These are phyloP conservation scores for Posidonia australis DNA, from an alignment of 106 monocot genomes.

Conservation along the genomic window DNA sequence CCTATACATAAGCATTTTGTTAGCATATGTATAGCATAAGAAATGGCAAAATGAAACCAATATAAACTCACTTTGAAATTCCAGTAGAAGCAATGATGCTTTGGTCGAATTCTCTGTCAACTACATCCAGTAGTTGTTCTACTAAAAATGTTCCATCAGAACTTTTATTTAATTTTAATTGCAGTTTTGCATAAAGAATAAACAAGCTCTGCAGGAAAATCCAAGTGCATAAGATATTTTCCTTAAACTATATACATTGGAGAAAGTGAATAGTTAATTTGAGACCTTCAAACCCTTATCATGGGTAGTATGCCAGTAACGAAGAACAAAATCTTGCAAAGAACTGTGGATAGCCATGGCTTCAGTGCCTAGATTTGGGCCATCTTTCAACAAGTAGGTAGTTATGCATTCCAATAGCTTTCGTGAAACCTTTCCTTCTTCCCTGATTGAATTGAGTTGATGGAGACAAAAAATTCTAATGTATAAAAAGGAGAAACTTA, in stretches of 20 bases:
- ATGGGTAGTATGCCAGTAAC: conserved; percentile 61
- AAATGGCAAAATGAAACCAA: not conserved
- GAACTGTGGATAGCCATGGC: conserved; percentile 59
- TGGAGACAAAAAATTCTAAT: no score
- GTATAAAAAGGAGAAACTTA: not conserved
- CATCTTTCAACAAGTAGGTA: conserved; percentile 72
- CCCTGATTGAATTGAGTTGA: conserved; percentile 22
- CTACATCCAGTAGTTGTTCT: conserved; percentile 58
- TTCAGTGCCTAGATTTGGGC: conserved; percentile 68
- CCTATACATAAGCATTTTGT: conserved; percentile 17
- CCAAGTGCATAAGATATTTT: conserved; percentile 9
- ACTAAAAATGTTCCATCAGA: conserved; percentile 29
- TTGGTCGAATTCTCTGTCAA: conserved; percentile 70
- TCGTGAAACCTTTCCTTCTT: conserved; percentile 81
- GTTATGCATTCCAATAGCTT: conserved; percentile 91
- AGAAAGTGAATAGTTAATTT: conserved; percentile 5
- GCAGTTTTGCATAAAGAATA: conserved; percentile 55
- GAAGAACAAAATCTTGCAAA: conserved; percentile 56
- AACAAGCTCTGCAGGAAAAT: conserved; percentile 41
- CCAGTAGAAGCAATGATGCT: conserved; percentile 22
- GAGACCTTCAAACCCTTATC: conserved; percentile 67
- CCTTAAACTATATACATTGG: not conserved
- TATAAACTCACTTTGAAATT: conserved; percentile 23
- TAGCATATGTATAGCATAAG: not conserved
- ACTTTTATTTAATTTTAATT: conserved; percentile 43